Base-by-base conservation (phyloP, 2,329 filamentous ascomycete species). In the Phialophora verrucosa region DNA sequence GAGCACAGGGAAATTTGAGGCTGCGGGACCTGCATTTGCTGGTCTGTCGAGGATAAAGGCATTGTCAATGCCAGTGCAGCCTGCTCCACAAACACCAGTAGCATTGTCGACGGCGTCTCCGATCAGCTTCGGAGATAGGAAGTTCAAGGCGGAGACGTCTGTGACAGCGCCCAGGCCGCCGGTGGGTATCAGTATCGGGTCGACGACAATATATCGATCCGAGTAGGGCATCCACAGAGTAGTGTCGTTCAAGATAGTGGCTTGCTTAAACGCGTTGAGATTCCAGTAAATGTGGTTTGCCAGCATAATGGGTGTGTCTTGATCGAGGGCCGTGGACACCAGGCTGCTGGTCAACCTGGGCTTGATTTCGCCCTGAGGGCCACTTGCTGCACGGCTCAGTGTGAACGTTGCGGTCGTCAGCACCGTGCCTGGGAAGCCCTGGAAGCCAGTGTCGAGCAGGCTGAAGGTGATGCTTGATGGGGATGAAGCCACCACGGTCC, bases 21-120 rank as follows among this genome's bases (percentile, higher is more conserved):
- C 69, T 63, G 74, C 72, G 7, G 73, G 73, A 29, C 72, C 69
- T 50, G 69, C 65, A 55, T 51, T 55, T 14, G 72, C 67, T 2
- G 78, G 78, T 20, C 80, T 78, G 68, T 83, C 81, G 42, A 83
- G 71, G 57, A 84, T 75, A 73, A 80, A 84, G 69, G 81, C 81
- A 66, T 82, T 83, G 84, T 94, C 93, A 77, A 96, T 96, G 31
- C 94, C 94, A 0, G 86, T 90, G 82, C 94, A 98, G 77, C 87
- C 87, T 70, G 83, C 85, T 17, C 93, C 93, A 76, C 94, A 97
- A 79, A 94, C 91, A 50, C 87, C 88, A 8, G 83, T 70, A 1
- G 93, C 81, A 59, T 87, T 83, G 25, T 82, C 79, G 60, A 92
- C 84, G 71, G 91, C 88, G 42, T 87, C 82, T 31, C 93, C 92